Percentiles rank a stretch among this genome's conserved stretches.
Evolutionary conservation across 1,284 basidiomycete genomes (phyloP).

Genomic region (Volvariella volvacea): DNA sequence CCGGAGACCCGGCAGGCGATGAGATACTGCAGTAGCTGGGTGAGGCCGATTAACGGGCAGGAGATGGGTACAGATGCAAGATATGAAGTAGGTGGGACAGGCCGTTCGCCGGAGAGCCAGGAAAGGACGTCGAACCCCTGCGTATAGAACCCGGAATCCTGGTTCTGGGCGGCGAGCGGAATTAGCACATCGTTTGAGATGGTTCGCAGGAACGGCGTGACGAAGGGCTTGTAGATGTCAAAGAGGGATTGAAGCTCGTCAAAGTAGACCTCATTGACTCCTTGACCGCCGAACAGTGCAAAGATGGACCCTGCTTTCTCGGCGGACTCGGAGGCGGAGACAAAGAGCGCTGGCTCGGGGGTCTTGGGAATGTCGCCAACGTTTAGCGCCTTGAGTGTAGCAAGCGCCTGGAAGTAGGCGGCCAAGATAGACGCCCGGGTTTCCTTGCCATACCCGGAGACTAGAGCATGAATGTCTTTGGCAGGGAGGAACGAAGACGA

Average conservation of each 20-base stretch:
- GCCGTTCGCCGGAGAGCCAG: constrained; percentile 73
- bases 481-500: constrained; percentile 69
- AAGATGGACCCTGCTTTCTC: constrained; percentile 79
- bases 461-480: constrained; percentile 78
- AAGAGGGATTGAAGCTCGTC: constrained; percentile 91
- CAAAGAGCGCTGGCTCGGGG: constrained; percentile 71
- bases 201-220: constrained; percentile 62
- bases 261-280: constrained; percentile 97
- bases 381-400: constrained; percentile 59
- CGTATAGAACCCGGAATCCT: constrained; percentile 65
- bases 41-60: constrained; percentile 92
- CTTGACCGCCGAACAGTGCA: constrained; percentile 97
- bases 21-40: constrained; percentile 92
- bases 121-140: constrained; percentile 78
- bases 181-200: constrained; percentile 66
- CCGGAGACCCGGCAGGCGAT: constrained; percentile 71
- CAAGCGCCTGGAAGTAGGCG: constrained; percentile 77
- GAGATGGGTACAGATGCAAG: constrained; percentile 92
- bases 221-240: constrained; percentile 86
- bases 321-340: constrained; percentile 60
- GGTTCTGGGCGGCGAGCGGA: constrained; percentile 64
- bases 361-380: constrained; percentile 56
- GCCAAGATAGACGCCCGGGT: constrained; percentile 72
- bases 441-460: constrained; percentile 70
- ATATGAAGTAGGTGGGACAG: constrained; percentile 79